Conservation (phyloP, 768 basidiomycete genomes). For the Fomitopsis pulvina region DNA sequence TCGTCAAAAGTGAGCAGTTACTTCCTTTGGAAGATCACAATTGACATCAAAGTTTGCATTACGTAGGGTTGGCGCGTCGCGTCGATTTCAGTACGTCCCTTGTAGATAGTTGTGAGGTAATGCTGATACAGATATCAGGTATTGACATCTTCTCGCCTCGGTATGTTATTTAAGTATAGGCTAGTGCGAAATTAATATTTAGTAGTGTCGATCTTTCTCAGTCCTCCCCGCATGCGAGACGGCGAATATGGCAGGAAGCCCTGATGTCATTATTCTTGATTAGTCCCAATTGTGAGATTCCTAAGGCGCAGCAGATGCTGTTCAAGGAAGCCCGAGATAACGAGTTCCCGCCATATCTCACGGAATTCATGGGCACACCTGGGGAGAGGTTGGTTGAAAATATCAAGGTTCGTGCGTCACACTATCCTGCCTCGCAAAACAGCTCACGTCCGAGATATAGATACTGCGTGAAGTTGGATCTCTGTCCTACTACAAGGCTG, state of each 20-base stretch:
- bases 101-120: not conserved
- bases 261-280: constrained; percentile 63
- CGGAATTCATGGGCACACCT: constrained; percentile 54
- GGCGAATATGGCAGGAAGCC: constrained; percentile 79
- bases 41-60: constrained; percentile 1
- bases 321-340: constrained; percentile 53
- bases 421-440: not conserved
- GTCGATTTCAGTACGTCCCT: constrained; percentile 65
- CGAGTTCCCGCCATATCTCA: constrained; percentile 63
- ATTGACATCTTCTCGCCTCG: constrained; percentile 78
- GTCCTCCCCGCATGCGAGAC: constrained; percentile 51
- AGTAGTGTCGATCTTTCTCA: constrained; percentile 46
- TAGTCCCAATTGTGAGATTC: constrained; percentile 50
- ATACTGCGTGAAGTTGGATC: constrained; percentile 69
- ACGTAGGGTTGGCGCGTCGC: constrained; percentile 47
- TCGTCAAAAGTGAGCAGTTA: constrained; percentile 51
- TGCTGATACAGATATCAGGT: constrained; percentile 31
- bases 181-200: not conserved
- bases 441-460: constrained; percentile 26
- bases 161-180: constrained; percentile 24
- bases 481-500: constrained; percentile 45
- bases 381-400: constrained; percentile 75
- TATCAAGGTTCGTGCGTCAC: constrained; percentile 49
- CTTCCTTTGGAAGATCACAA: not conserved
- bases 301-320: constrained; percentile 45